Percentiles rank a stretch among this genome's conserved stretches.
These are phyloP conservation scores for Diaporthe velutina DNA, from an alignment of 2,329 filamentous ascomycete species.

Conservation along the genomic window DNA sequence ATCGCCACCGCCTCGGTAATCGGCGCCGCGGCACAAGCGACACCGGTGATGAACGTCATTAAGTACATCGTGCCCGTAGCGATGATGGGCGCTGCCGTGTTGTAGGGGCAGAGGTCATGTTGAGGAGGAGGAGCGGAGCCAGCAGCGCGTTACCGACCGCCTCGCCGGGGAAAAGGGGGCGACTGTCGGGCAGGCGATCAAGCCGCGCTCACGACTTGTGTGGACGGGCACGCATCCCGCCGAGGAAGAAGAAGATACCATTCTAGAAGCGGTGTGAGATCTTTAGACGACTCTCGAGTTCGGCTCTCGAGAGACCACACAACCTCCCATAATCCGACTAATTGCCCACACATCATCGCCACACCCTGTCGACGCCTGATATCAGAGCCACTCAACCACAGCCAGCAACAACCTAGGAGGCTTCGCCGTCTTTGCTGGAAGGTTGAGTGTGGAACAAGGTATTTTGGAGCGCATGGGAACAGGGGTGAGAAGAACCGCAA, in stretches of 20 bases:
- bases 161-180: not conserved
- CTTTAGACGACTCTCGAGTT: constrained; percentile 36
- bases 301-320: constrained; percentile 26
- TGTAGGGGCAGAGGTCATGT: not conserved
- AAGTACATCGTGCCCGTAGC: constrained; percentile 31
- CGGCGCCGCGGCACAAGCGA: constrained; percentile 33
- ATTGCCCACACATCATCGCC: constrained; percentile 28
- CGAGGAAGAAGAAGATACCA: constrained; percentile 15
- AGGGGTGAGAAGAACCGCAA: no score
- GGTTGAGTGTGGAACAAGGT: not conserved
- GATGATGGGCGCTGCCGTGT: constrained; percentile 32
- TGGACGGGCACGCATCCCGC: not conserved
- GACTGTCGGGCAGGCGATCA: not conserved
- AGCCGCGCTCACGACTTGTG: not conserved
- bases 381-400: not conserved
- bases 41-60: constrained; percentile 15
- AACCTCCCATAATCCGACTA: constrained; percentile 37
- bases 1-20: constrained; percentile 38
- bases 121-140: not conserved
- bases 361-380: constrained; percentile 27
- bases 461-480: not conserved
- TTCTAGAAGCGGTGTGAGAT: constrained; percentile 22
- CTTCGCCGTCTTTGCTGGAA: not conserved
- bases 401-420: not conserved
- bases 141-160: not conserved